Conservation (phyloP, 345 rosid species). For the Turritis glabra region DNA sequence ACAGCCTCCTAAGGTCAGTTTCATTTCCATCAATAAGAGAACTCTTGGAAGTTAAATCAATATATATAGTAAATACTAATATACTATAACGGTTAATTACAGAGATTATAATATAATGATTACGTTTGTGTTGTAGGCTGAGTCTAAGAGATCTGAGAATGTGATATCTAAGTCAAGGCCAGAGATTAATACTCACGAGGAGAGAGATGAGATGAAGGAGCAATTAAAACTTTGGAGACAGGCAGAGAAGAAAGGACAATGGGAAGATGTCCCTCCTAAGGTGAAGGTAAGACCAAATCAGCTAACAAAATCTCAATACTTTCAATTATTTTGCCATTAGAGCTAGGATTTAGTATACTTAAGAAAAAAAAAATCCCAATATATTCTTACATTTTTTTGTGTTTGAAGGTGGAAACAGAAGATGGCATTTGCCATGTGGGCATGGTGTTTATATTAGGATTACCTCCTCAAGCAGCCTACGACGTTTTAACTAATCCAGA, state of each 20-base stretch:
- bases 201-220: conserved; percentile 53
- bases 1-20: background rate
- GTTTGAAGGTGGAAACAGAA: conserved; percentile 17
- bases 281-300: conserved; percentile 49
- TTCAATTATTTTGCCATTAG: background rate
- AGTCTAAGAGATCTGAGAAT: conserved; percentile 46
- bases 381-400: conserved; percentile 36
- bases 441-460: background rate
- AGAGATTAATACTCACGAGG: background rate
- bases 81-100: too few relatives aligned
- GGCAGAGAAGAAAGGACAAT: conserved; percentile 45
- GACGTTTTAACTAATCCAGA: conserved; percentile 13
- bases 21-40: too few relatives aligned
- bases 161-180: conserved; percentile 27
- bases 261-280: conserved; percentile 54
- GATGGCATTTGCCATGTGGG: too few relatives aligned
- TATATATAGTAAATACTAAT: too few relatives aligned
- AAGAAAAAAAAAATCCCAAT: background rate
- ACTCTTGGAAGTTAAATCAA: too few relatives aligned
- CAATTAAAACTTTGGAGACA: conserved; percentile 68
- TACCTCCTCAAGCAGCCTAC: conserved; percentile 16
- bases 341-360: background rate
- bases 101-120: too few relatives aligned
- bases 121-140: conserved; percentile 41
- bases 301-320: background rate